Evolutionary conservation across 495 filamentous ascomycete species (phyloP), one percentile per base, ranked within the genome.

Genomic region (Astrothelium macrocarpum): DNA sequence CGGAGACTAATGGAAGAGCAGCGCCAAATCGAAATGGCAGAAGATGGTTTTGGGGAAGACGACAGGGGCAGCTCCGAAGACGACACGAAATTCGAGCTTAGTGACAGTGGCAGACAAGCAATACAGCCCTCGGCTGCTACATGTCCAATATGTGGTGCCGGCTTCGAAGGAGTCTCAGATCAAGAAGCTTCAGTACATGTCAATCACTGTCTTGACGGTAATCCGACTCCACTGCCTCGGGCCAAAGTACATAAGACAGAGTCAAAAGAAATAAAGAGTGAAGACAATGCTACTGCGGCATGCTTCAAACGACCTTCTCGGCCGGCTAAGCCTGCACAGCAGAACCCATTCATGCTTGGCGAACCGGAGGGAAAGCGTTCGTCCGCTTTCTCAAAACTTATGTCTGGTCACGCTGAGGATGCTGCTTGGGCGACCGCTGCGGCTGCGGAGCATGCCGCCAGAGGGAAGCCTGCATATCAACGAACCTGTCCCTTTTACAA

Each of bases 401-500:
- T 97, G 93, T 86, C 90, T 4, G 83, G 84, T 10, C 90, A 95
- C 72, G 89, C 89, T 25, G 94, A 97, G 77, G 87, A 96, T 72
- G 79, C 83, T 0, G 94, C 94, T 1, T 97, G 95, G 95, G 85
- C 90, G 1, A 82, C 80, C 2, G 93, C 94, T 18, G 90, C 93
- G 2, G 89, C 91, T 25, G 80, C 88, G 0, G 90, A 96, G 71
- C 76, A 81, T 4, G 81, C 85, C 1, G 86, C 90, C 7, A 81
- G 90, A 26, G 94, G 94, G n/a, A 96, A 92, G 73, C 89, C 89
- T 46, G 86, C 93, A 0, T 92, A 91, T 72, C 81, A 91, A 69
- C 81, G 95, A 60, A 95, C 89, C 0, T 99, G 94, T 72, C 94
- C 94, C 0, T 99, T 98, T 71, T 99, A 97, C 77, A 99, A 99